Evolutionary conservation across 2,329 filamentous ascomycete genomes (phyloP).

Genomic region (Paramyrothecium roridum): DNA sequence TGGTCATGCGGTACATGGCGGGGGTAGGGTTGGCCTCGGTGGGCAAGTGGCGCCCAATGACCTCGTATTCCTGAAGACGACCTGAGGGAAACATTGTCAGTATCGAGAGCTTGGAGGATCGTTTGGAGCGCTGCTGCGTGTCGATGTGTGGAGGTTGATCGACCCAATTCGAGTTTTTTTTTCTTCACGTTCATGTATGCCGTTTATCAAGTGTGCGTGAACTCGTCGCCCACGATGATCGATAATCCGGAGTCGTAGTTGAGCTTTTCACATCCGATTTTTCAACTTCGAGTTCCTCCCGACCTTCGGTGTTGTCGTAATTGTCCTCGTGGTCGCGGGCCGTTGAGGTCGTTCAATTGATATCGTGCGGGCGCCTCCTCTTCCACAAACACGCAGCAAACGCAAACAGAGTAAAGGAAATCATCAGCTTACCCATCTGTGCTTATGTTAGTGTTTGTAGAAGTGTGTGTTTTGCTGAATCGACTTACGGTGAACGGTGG

Average conservation of each 20-base stretch:
- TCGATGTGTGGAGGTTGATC: background rate
- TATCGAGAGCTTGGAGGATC: slow-evolving; percentile 10
- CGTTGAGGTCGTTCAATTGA: background rate
- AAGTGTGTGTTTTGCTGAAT: slow-evolving; percentile 25
- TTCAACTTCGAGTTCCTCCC: too few species aligned
- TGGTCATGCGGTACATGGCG: slow-evolving; percentile 99
- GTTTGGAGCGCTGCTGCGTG: slow-evolving; percentile 6
- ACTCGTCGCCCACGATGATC: too few species aligned
- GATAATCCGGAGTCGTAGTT: too few species aligned
- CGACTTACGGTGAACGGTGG: slow-evolving; percentile 47
- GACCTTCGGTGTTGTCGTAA: too few species aligned
- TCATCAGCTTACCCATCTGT: slow-evolving; percentile 58
- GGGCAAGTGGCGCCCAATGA: slow-evolving; percentile 99
- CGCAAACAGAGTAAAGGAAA: slow-evolving; percentile 16
- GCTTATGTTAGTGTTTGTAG: slow-evolving; percentile 31
- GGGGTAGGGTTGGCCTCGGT: slow-evolving; percentile 95
- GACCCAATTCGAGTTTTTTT: background rate
- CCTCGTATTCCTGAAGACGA: slow-evolving; percentile 99
- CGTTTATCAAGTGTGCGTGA: too few species aligned
- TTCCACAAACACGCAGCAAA: background rate
- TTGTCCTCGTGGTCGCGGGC: too few species aligned
- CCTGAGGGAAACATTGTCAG: slow-evolving; percentile 53
- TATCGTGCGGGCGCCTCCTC: background rate
- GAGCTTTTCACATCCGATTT: too few species aligned
- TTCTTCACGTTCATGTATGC: too few species aligned